Conservation (phyloP, 2,329 filamentous ascomycete genomes). For the Pleomassaria siparia region DNA sequence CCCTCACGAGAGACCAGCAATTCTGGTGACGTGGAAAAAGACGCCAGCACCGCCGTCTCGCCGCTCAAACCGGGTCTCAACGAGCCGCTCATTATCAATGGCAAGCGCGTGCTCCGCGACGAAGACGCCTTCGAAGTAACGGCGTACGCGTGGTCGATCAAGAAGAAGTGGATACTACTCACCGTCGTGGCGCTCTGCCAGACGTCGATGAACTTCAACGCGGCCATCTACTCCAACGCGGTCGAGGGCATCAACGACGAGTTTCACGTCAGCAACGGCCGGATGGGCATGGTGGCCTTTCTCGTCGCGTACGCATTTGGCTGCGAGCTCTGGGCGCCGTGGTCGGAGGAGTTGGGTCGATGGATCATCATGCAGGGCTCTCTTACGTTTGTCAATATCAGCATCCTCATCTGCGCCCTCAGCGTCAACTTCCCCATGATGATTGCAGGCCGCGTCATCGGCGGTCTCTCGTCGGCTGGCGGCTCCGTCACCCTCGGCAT, state of each 20-base stretch:
- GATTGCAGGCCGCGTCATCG: slow-evolving; percentile 27
- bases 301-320: slow-evolving; percentile 56
- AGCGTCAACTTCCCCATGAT: slow-evolving; percentile 48
- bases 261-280: slow-evolving; percentile 50
- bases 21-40: too few relatives aligned
- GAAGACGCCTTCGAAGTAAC: slow-evolving; percentile 36
- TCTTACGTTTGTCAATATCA: slow-evolving; percentile 57
- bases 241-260: slow-evolving; percentile 55
- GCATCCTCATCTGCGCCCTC: slow-evolving; percentile 51
- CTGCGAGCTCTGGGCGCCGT: slow-evolving; percentile 57
- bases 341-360: slow-evolving; percentile 58
- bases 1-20: too few relatives aligned
- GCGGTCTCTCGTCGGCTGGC: slow-evolving; percentile 63
- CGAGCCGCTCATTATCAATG: not conserved
- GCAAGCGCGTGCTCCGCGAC: slow-evolving; percentile 11
- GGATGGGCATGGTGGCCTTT: slow-evolving; percentile 53
- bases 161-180: slow-evolving; percentile 54
- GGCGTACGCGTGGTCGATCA: slow-evolving; percentile 49
- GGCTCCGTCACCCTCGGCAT: slow-evolving; percentile 66
- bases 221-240: slow-evolving; percentile 57
- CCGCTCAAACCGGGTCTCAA: not conserved
- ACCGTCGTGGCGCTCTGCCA: slow-evolving; percentile 57
- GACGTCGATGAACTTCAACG: slow-evolving; percentile 59
- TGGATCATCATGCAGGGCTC: slow-evolving; percentile 54
- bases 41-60: too few relatives aligned